Conservation (phyloP, 352 stramenopile species). For the Thraustochytrium striatum region DNA sequence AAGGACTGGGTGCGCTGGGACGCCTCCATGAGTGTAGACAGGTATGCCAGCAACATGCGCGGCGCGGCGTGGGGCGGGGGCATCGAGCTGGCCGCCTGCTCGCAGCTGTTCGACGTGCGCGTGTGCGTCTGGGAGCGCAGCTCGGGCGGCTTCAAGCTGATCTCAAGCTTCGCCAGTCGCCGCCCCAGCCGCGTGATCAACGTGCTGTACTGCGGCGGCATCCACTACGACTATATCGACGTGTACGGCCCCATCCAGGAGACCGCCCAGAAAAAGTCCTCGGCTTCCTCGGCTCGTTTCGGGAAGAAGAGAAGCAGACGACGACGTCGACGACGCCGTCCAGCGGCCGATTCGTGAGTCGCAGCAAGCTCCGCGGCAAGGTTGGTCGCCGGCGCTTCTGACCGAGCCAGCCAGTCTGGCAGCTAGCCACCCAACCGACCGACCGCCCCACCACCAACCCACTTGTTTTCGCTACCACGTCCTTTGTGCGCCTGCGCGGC, state of each 20-base stretch:
- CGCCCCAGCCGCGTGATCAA: constrained; percentile 26
- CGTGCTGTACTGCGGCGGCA: constrained; percentile 54
- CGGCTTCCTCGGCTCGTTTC: no score
- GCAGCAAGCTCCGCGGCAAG: no score
- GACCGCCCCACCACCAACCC: no score
- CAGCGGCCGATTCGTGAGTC: no score
- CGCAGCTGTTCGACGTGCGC: constrained; percentile 44
- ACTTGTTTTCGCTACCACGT: no score
- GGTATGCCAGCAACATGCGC: constrained; percentile 50
- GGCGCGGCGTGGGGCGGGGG: constrained; percentile 53
- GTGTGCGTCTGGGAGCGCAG: constrained; percentile 54
- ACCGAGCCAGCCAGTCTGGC: no score
- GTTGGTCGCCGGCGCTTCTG: no score
- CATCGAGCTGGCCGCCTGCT: constrained; percentile 54
- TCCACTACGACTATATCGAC: constrained; percentile 53
- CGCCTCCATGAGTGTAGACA: constrained; percentile 32
- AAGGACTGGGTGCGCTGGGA: constrained; percentile 55
- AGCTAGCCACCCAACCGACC: no score
- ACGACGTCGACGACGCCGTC: no score
- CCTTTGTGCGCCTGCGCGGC: no score
- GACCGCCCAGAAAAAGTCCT: no score
- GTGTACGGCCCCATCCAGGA: not conserved
- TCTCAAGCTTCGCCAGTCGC: constrained; percentile 51
- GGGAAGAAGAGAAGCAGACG: no score
- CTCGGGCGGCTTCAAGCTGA: constrained; percentile 49